A percentile compares a stretch with the other conserved stretches of the same genome.
These are phyloP conservation scores for Trichophyton simii DNA, from an alignment of 2,329 filamentous ascomycete species.

Conservation along the genomic window DNA sequence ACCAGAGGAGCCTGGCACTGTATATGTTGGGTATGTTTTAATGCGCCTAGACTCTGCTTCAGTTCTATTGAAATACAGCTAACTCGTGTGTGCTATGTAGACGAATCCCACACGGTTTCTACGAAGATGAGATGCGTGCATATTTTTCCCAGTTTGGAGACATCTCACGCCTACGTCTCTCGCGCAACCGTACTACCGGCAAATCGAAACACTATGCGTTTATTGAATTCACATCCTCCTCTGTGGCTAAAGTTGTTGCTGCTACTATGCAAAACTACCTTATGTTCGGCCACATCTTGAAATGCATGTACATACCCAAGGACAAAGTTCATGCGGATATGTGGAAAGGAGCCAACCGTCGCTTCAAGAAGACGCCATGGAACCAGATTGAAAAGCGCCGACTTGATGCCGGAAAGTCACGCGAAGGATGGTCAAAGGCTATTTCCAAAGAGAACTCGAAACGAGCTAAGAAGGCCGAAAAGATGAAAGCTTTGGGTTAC, in stretches of 20 bases:
- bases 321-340: slow-evolving; percentile 68
- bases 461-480: slow-evolving; percentile 55
- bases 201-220: slow-evolving; percentile 90
- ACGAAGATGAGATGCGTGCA: slow-evolving; percentile 83
- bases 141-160: slow-evolving; percentile 91
- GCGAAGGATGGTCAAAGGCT: slow-evolving; percentile 66
- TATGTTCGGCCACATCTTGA: slow-evolving; percentile 84
- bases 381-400: slow-evolving; percentile 71
- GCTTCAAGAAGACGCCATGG: slow-evolving; percentile 79
- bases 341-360: slow-evolving; percentile 80
- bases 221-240: slow-evolving; percentile 65
- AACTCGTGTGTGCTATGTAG: slow-evolving; percentile 23
- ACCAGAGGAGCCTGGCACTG: slow-evolving; percentile 51
- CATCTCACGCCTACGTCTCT: slow-evolving; percentile 66
- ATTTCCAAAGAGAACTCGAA: slow-evolving; percentile 60
- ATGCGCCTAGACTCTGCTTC: no score
- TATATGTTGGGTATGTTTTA: slow-evolving; percentile 60
- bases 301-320: slow-evolving; percentile 65
- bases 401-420: slow-evolving; percentile 59
- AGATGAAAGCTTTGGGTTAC: slow-evolving; percentile 71
- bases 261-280: slow-evolving; percentile 98
- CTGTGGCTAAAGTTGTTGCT: slow-evolving; percentile 81
- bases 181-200: slow-evolving; percentile 84
- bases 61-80: not conserved
- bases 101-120: slow-evolving; percentile 89